Evolutionary conservation across 75 land plant species (phyloP).

Genomic region (Cupressus sempervirens): DNA sequence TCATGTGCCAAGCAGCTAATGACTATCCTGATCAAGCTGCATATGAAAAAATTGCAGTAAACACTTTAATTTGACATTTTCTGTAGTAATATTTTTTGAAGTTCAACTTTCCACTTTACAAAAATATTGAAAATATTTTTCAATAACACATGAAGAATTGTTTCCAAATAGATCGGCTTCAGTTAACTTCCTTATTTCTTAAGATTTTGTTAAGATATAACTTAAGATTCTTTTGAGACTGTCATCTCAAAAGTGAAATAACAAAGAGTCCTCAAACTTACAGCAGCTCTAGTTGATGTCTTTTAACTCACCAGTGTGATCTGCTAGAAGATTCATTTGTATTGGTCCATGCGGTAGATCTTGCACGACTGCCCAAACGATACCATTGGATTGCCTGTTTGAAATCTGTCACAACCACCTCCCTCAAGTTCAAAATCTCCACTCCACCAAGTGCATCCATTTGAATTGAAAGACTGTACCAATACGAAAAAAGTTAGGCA

Average conservation of each 20-base stretch:
- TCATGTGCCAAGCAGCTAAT: conserved; percentile 16
- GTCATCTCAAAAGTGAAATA: neutral
- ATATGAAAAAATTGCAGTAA: conserved; percentile 17
- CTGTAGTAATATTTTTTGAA: neutral
- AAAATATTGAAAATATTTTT: neutral
- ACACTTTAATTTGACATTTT: conserved; percentile 20
- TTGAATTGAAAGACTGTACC: conserved; percentile 67
- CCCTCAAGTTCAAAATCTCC: conserved; percentile 73
- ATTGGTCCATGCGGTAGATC: conserved; percentile 80
- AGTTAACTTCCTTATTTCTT: neutral
- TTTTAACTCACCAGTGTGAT: conserved; percentile 66
- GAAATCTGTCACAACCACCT: conserved; percentile 47
- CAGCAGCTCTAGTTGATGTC: neutral
- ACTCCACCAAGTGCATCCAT: conserved; percentile 58
- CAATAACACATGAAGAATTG: neutral
- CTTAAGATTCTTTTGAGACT: neutral
- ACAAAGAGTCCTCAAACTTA: too few relatives aligned
- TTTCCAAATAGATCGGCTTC: neutral
- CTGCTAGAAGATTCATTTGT: conserved; percentile 85
- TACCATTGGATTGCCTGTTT: conserved; percentile 58
- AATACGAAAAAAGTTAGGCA: conserved; percentile 4
- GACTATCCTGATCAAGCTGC: conserved; percentile 52
- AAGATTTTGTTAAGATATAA: too few relatives aligned
- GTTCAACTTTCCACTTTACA: neutral
- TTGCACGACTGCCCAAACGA: conserved; percentile 48